A percentile compares a stretch with the other conserved stretches of the same genome.
Conservation (phyloP, 2,329 filamentous ascomycete species). For the Lasiodiplodia sp. region DNA sequence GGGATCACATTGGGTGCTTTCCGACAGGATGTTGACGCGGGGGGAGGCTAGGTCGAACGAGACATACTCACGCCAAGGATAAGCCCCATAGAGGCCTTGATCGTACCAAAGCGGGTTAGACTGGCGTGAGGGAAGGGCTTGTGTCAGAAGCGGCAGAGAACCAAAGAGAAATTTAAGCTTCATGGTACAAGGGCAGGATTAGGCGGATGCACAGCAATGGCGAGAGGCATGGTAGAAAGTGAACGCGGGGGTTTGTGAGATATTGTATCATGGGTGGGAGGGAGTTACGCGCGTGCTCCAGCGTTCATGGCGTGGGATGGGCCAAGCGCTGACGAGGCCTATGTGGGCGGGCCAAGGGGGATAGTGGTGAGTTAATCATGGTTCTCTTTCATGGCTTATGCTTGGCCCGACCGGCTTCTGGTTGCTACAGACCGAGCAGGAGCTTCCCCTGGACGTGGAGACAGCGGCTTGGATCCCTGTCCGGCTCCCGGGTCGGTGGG, state of each 20-base stretch:
- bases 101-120: constrained; percentile 30
- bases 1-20: constrained; percentile 32
- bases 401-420: too few relatives aligned
- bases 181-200: constrained; percentile 21
- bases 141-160: constrained; percentile 11
- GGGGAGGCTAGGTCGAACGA: constrained; percentile 30
- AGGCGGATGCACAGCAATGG: not conserved
- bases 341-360: constrained; percentile 22
- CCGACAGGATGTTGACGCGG: constrained; percentile 32
- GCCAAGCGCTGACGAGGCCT: constrained; percentile 18
- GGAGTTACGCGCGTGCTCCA: constrained; percentile 16
- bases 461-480: too few relatives aligned
- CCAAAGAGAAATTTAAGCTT: constrained; percentile 9
- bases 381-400: too few relatives aligned
- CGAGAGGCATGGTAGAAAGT: not conserved
- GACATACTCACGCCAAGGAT: constrained; percentile 26
- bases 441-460: not conserved
- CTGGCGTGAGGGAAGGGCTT: constrained; percentile 19
- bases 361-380: not conserved
- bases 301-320: constrained; percentile 2
- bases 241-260: not conserved
- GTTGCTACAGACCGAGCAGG: too few relatives aligned
- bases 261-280: not conserved
- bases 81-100: constrained; percentile 29
- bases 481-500: too few relatives aligned